These are phyloP conservation scores for Cunninghamia lanceolata DNA, from an alignment of 75 land plant genomes.

Conservation along the genomic window DNA sequence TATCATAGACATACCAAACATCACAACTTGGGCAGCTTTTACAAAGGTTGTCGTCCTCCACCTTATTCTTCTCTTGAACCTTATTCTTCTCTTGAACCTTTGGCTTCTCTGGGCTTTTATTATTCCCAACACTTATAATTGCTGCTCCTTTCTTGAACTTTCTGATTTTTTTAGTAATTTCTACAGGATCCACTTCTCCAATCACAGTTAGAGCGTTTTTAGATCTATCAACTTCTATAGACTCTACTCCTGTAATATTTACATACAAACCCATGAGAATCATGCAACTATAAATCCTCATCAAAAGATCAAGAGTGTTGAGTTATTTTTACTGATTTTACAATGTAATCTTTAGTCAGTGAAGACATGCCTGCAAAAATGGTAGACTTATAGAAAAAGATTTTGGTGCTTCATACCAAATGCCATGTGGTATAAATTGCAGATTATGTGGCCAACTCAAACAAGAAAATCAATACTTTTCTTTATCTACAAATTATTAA, in stretches of 20 bases:
- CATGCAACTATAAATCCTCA: too few species aligned
- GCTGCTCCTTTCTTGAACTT: conserved; percentile 26
- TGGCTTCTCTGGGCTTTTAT: conserved; percentile 3
- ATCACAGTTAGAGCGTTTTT: conserved; percentile 31
- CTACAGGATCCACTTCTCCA: conserved; percentile 52
- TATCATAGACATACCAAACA: neutral
- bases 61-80: neutral
- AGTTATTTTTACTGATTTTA: too few species aligned
- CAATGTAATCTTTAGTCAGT: too few species aligned
- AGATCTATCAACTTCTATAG: conserved; percentile 27
- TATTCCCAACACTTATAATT: conserved; percentile 35
- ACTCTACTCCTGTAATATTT: conserved; percentile 8
- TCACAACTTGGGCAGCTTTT: neutral
- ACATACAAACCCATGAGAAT: neutral
- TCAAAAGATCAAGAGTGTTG: too few species aligned
- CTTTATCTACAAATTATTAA: too few species aligned
- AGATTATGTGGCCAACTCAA: too few species aligned
- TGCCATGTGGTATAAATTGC: too few species aligned
- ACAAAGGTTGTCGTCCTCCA: neutral
- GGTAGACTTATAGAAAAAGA: too few species aligned
- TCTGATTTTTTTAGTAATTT: conserved; percentile 24
- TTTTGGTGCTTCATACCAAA: too few species aligned
- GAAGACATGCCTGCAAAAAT: too few species aligned
- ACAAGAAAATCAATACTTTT: too few species aligned
- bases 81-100: neutral